Percentiles rank a stretch among this genome's conserved stretches.
phyloP scores from a whole-genome alignment of 805 yeast species.

The Candida adriatica region DNA sequence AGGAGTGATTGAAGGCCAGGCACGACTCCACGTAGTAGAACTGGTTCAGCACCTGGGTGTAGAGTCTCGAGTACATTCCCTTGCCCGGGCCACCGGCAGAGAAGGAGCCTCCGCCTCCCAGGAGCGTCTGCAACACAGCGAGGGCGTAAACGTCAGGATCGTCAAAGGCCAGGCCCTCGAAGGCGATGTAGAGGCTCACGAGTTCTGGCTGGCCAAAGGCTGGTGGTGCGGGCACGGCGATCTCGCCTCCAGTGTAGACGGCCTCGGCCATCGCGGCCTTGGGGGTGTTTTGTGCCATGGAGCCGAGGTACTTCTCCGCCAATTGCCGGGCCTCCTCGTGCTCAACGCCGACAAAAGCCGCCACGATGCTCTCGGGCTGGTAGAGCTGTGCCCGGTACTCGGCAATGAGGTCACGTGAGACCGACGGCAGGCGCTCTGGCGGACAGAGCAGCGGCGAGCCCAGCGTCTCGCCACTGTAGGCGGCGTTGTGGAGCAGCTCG shows the following conservation, averaged over 20 bases:
- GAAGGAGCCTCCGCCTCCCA: slow-evolving; percentile 97
- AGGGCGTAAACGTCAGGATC: slow-evolving; percentile 86
- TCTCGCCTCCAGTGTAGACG: slow-evolving; percentile 53
- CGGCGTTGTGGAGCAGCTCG: slow-evolving; percentile 82
- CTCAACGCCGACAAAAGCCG: slow-evolving; percentile 82
- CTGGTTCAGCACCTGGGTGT: slow-evolving; percentile 85
- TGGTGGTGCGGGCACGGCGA: slow-evolving; percentile 40
- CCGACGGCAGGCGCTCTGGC: slow-evolving; percentile 49
- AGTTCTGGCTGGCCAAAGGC: slow-evolving; percentile 56
- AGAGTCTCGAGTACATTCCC: slow-evolving; percentile 94
- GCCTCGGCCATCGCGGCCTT: slow-evolving; percentile 32
- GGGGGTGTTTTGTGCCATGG: slow-evolving; percentile 35
- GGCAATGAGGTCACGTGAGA: slow-evolving; percentile 45
- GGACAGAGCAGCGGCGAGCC: slow-evolving; percentile 89
- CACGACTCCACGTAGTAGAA: slow-evolving; percentile 89
- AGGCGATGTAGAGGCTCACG: slow-evolving; percentile 79
- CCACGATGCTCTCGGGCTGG: slow-evolving; percentile 74
- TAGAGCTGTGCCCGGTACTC: slow-evolving; percentile 61
- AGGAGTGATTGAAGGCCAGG: slow-evolving; percentile 81
- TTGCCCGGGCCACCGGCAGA: slow-evolving; percentile 99
- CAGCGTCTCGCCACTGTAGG: slow-evolving; percentile 62
- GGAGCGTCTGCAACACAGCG: slow-evolving; percentile 80
- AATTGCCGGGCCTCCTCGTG: slow-evolving; percentile 61
- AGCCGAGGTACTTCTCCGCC: slow-evolving; percentile 58
- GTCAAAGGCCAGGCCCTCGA: slow-evolving; percentile 78